Conservation (phyloP, 495 filamentous ascomycete genomes). For the Daldinia vernicosa region DNA sequence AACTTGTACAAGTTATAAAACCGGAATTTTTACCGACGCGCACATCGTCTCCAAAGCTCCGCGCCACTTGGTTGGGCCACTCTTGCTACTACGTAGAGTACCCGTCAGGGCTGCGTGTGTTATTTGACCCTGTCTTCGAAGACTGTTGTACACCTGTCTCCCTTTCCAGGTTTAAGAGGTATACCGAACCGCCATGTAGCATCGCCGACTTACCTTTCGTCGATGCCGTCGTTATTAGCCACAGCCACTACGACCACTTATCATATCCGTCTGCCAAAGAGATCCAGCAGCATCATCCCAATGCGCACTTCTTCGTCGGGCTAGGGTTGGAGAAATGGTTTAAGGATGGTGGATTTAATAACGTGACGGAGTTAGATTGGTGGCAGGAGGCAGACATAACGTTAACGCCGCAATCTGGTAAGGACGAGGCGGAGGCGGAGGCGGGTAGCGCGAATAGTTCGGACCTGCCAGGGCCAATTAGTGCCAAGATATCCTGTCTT, state of each 20-base stretch:
- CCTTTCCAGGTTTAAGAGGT: constrained; percentile 79
- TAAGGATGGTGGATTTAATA: constrained; percentile 66
- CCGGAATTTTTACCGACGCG: constrained; percentile 74
- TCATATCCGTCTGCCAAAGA: constrained; percentile 76
- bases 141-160: constrained; percentile 82
- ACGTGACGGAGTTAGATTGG: constrained; percentile 93
- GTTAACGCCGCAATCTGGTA: constrained; percentile 57
- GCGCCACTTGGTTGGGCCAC: constrained; percentile 97
- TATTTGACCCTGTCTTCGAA: constrained; percentile 97
- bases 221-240: constrained; percentile 90
- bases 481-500: constrained; percentile 79
- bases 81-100: constrained; percentile 96
- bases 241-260: constrained; percentile 95
- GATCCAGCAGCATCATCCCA: constrained; percentile 75
- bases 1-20: constrained; percentile 69
- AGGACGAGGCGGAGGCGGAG: constrained; percentile 41
- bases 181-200: constrained; percentile 79
- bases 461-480: constrained; percentile 60
- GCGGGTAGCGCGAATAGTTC: constrained; percentile 5
- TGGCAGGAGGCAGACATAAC: constrained; percentile 85
- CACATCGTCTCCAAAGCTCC: constrained; percentile 65
- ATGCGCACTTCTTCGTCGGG: constrained; percentile 88
- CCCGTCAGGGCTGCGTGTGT: constrained; percentile 82
- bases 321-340: constrained; percentile 94
- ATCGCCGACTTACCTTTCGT: constrained; percentile 83